Percentiles rank a stretch among this genome's conserved stretches.
Conservation (phyloP, 139 green algal genomes). For the Gonium pectorale region DNA sequence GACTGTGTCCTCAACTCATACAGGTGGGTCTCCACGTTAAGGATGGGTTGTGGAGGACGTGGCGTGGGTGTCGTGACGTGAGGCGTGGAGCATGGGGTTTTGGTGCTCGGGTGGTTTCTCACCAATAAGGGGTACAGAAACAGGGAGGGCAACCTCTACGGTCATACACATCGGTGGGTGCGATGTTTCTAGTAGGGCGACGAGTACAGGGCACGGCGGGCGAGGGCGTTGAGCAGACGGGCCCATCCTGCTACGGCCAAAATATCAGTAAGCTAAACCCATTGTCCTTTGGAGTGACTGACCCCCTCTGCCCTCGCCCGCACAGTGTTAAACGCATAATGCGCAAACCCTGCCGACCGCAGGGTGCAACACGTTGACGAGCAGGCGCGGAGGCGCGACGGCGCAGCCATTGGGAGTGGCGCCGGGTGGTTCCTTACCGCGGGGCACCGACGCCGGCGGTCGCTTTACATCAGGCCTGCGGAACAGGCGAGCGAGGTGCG, state of each 20-base stretch:
- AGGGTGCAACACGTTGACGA: conserved; percentile 31
- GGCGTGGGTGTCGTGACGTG: too few relatives aligned
- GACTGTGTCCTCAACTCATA: conserved; percentile 38
- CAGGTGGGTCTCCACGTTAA: background rate
- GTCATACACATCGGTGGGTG: too few relatives aligned
- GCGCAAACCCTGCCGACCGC: background rate
- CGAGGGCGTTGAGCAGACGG: background rate
- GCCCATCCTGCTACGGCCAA: background rate
- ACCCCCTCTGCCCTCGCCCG: background rate
- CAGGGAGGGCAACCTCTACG: too few relatives aligned
- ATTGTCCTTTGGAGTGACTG: background rate
- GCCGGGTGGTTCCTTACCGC: background rate
- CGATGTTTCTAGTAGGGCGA: too few relatives aligned
- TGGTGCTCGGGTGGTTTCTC: too few relatives aligned
- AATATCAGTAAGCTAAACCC: background rate
- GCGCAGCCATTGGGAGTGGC: background rate
- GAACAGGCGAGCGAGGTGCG: background rate
- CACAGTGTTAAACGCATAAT: background rate
- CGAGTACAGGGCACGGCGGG: background rate
- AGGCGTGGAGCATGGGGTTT: too few relatives aligned
- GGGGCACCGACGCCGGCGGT: conserved; percentile 4
- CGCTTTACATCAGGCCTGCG: conserved; percentile 14
- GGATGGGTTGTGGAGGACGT: background rate
- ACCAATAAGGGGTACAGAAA: too few relatives aligned
- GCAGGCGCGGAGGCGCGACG: background rate